These are phyloP conservation scores for Vitis hybrid DNA, from an alignment of 177 flowering plant genomes.

Conservation along the genomic window DNA sequence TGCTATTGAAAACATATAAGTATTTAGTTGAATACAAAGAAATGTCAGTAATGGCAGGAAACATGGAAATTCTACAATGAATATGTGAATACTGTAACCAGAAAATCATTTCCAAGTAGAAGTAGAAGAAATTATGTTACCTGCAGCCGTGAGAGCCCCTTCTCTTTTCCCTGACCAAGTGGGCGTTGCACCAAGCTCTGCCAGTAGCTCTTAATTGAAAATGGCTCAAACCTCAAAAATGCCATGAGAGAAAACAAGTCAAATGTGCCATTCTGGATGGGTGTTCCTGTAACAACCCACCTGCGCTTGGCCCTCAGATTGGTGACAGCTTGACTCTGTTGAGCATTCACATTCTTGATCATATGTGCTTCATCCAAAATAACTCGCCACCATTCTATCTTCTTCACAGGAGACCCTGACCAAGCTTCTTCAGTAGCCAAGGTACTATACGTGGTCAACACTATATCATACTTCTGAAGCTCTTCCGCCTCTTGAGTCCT, in stretches of 20 bases:
- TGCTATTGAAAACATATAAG: too few species aligned
- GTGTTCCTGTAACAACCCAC: conserved; percentile 94
- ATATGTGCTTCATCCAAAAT: conserved; percentile 93
- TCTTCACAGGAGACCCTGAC: conserved; percentile 50
- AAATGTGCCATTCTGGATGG: conserved; percentile 78
- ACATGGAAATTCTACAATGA: too few species aligned
- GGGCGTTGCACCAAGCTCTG: conserved; percentile 70
- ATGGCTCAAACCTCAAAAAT: conserved; percentile 86
- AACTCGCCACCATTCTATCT: conserved; percentile 80
- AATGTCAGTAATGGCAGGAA: too few species aligned
- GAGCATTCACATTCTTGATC: conserved; percentile 67
- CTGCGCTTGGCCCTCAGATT: conserved; percentile 62
- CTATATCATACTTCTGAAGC: conserved; percentile 73
- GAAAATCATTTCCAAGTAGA: neutral
- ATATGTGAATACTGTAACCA: too few species aligned
- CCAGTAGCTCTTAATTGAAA: conserved; percentile 80
- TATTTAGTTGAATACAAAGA: too few species aligned
- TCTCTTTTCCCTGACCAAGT: conserved; percentile 51
- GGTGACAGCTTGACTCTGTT: conserved; percentile 65
- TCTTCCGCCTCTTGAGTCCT: conserved; percentile 54
- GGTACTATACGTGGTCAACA: conserved; percentile 80
- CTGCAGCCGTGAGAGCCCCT: conserved; percentile 80
- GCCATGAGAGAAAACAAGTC: conserved; percentile 87
- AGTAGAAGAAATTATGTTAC: conserved; percentile 26
- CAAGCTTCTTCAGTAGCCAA: conserved; percentile 47